These are phyloP conservation scores for Cladorrhinum sp. DNA, from an alignment of 2,329 filamentous ascomycete species.

Conservation along the genomic window DNA sequence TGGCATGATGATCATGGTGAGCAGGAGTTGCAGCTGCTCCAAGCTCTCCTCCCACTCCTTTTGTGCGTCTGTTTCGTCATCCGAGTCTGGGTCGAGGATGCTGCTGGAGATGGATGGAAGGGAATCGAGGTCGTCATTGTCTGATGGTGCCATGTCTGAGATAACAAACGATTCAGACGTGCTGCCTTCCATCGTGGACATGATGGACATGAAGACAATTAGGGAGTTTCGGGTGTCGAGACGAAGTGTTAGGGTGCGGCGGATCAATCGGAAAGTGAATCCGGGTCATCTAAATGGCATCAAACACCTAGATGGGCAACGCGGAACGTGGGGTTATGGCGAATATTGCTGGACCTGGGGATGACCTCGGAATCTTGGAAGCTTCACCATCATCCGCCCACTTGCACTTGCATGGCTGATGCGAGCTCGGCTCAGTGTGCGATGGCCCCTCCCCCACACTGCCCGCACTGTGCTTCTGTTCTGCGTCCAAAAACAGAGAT, in stretches of 20 bases:
- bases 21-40: slow-evolving; percentile 85
- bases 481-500: background rate
- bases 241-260: background rate
- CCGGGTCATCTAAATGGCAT: background rate
- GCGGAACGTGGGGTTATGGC: background rate
- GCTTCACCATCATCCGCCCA: background rate
- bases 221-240: background rate
- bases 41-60: slow-evolving; percentile 92
- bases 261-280: background rate
- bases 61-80: slow-evolving; percentile 79
- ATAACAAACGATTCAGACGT: slow-evolving; percentile 50
- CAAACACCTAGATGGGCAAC: background rate
- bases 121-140: slow-evolving; percentile 60
- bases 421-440: slow-evolving; percentile 4
- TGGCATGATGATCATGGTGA: slow-evolving; percentile 92
- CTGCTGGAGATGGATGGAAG: slow-evolving; percentile 59
- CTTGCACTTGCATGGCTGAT: background rate
- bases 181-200: slow-evolving; percentile 15
- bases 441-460: slow-evolving; percentile 1
- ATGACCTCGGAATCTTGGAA: background rate
- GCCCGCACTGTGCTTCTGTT: background rate
- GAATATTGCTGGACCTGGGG: slow-evolving; percentile 3
- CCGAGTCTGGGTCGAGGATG: slow-evolving; percentile 48
- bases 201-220: slow-evolving; percentile 5
- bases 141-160: slow-evolving; percentile 44